Base-by-base conservation (phyloP, 352 stramenopile genomes). In the Phytophthora sp. region DNA sequence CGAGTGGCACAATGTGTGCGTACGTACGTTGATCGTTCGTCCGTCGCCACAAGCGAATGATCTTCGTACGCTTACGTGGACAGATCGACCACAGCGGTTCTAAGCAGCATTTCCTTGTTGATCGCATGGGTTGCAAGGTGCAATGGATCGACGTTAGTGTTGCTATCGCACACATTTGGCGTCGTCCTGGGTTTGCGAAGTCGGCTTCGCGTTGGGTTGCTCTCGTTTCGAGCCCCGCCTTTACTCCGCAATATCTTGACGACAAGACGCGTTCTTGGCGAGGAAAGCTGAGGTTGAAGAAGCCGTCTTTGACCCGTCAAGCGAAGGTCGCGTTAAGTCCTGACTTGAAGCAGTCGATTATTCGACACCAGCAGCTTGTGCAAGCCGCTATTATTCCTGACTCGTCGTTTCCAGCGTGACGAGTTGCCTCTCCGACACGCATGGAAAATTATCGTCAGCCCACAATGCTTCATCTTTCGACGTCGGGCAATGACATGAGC, bases 61-160 rank as follows among this genome's bases (percentile, higher is more conserved):
- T 35, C 12, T 58, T 63, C 30, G 59, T 74, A 31, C 52, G 21
- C 35, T 57, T 55, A 41, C 31, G n/a, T 66, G 33, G 54, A 35
- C 41, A 66, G 38, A 66, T 58, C 45, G 24, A 57, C 35, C 41
- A 56, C 64, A 49, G 55, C 26, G 18, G 35, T 36, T 56, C 49
- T n/a, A n/a, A n/a, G n/a, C n/a, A n/a, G n/a, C n/a, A n/a, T 70
- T 73, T 39, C 45, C 58, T 27, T 35, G 24, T 27, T 41, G 58
- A 41, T 63, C 47, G 47, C 63, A 67, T 38, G 49, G 58, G 9
- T 65, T 69, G 31, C 67, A 49, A 45, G 2, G 18, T 30, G 41
- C 4, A 39, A 33, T 20, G 30, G 4, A 4, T 35, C 12, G 1
- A 44, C 2, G 6, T 51, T 56, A 3, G 24, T 45, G 30, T 26